Base-by-base conservation (phyloP, 2,329 filamentous ascomycete genomes). In the Fusarium anthophilum region DNA sequence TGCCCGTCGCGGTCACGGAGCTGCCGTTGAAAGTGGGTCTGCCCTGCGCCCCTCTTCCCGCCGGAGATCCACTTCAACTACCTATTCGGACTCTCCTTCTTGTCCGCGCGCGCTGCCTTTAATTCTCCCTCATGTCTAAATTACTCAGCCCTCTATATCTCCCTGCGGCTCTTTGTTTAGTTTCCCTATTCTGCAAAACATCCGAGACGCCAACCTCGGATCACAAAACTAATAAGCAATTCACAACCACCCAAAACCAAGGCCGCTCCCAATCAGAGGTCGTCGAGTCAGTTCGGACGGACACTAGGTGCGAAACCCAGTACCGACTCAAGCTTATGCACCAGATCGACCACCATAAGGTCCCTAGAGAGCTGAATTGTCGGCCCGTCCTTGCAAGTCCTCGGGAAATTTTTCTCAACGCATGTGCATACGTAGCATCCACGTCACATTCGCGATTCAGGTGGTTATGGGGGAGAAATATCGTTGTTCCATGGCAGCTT, bases 401-500 rank as follows among this genome's bases (percentile, higher is more conserved):
- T 72, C 67, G 63, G 63, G 50, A n/a, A 56, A 24, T 62, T 67
- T 32, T 24, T 61, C 55, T 44, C 56, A 60, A 38, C 47, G 47
- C 54, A 26, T 57, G 35, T 37, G 57, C 45, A 30, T 62, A 63
- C 53, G 63, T 50, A 58, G 38, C 51, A 56, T 47, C 59, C 70
- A 76, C 53, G 63, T 75, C 71, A 73, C 38, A 68, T 69, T 30
- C 55, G 43, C 70, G 68, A 73, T 55, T 75, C 73, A 77, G 65
- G 66, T 38, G 43, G 64, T 65, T 60, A 63, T 32, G 58, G 66
- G 59, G 48, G 37, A 20, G 39, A 62, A 66, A 53, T 44, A 51
- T 66, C 50, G 58, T 48, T 64, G 28, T 56, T 57, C 37, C 41
- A 61, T 65, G 60, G 75, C 61, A 73, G 68, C 48, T 47, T 62